Conservation (phyloP, 192 early-diverging fungal genomes). For the Helicostylum pulchrum region DNA sequence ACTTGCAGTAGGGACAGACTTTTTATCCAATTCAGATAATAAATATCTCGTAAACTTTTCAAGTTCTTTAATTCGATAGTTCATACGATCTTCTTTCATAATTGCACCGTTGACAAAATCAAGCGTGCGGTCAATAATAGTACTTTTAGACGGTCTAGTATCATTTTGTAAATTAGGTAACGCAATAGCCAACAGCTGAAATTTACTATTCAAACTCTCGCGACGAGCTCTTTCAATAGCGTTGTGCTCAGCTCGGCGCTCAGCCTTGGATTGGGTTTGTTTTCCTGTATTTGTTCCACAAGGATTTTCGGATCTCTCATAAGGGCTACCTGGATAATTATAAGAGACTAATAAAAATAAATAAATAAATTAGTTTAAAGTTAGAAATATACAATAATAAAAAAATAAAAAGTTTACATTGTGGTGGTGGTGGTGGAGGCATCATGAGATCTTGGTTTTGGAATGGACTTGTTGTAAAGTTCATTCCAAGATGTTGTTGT, state of each 20-base stretch:
- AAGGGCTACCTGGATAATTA: neutral
- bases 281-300: neutral
- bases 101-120: slow-evolving; percentile 46
- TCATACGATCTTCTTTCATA: slow-evolving; percentile 22
- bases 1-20: neutral
- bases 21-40: slow-evolving; percentile 10
- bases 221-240: slow-evolving; percentile 76
- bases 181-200: slow-evolving; percentile 74
- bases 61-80: slow-evolving; percentile 22
- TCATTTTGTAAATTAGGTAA: slow-evolving; percentile 67
- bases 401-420: slow-evolving; percentile 6
- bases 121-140: slow-evolving; percentile 72
- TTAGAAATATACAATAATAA: neutral
- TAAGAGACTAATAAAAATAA: neutral
- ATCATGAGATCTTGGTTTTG: neutral
- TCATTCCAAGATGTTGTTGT: slow-evolving; percentile 1
- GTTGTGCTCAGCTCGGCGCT: slow-evolving; percentile 70
- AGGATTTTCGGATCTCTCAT: slow-evolving; percentile 2
- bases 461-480: neutral
- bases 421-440: neutral
- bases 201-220: slow-evolving; percentile 74
- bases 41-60: slow-evolving; percentile 15
- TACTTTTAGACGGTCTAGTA: slow-evolving; percentile 72
- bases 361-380: neutral
- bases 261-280: slow-evolving; percentile 17